Conservation (phyloP, 208 protist genomes). For the Crithidia expoeki region DNA sequence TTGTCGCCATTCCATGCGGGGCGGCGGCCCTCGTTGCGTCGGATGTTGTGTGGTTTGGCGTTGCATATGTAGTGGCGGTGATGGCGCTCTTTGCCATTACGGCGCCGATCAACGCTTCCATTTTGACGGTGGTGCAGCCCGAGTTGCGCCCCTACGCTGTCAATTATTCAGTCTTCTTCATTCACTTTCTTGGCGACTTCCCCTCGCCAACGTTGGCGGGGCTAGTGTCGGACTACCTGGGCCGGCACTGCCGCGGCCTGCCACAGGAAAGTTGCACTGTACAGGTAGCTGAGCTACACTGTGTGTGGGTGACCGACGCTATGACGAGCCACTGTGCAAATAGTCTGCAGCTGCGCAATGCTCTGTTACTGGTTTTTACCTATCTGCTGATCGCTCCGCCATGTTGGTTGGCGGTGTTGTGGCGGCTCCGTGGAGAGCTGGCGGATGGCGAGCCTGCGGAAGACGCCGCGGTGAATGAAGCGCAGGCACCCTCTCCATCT, state of each 20-base stretch:
- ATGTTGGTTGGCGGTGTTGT: constrained; percentile 57
- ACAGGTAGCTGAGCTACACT: constrained; percentile 20
- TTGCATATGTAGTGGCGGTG: constrained; percentile 51
- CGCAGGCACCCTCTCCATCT: background rate
- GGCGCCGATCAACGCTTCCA: constrained; percentile 77
- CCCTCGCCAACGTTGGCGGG: constrained; percentile 85
- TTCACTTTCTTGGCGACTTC: constrained; percentile 90
- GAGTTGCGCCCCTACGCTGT: constrained; percentile 82
- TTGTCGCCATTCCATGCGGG: constrained; percentile 53
- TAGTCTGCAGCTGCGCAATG: constrained; percentile 66
- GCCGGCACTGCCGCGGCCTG: constrained; percentile 41
- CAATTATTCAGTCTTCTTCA: constrained; percentile 85
- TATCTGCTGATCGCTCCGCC: constrained; percentile 55
- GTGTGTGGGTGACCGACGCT: constrained; percentile 42
- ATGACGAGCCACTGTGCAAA: constrained; percentile 50
- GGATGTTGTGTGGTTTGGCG: constrained; percentile 34
- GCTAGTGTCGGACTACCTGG: constrained; percentile 62
- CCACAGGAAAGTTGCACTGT: background rate
- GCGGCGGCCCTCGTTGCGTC: constrained; percentile 45
- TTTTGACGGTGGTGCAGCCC: constrained; percentile 67
- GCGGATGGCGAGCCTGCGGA: background rate
- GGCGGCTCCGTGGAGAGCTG: constrained; percentile 27
- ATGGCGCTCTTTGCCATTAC: constrained; percentile 77
- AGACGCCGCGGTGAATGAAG: background rate
- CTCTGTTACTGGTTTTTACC: constrained; percentile 68